phyloP scores from a whole-genome alignment of 768 basidiomycete species.

The Plicaturopsis crispa region DNA sequence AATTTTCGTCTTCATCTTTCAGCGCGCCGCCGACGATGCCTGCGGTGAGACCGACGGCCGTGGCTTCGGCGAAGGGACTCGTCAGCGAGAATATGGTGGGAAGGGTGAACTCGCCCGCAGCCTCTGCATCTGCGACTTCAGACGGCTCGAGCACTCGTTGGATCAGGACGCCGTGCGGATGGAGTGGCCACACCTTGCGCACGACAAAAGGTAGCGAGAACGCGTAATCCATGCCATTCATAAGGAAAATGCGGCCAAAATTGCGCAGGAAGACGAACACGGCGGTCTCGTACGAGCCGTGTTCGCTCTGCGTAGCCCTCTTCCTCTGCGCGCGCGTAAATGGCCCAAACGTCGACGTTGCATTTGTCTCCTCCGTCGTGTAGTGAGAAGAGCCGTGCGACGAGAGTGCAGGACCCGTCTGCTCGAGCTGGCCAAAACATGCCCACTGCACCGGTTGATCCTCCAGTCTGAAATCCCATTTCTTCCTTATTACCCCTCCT shows the following conservation, averaged over 20 bases:
- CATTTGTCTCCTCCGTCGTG: constrained; percentile 14
- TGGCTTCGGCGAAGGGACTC: constrained; percentile 69
- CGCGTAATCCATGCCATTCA: constrained; percentile 67
- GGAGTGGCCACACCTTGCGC: constrained; percentile 68
- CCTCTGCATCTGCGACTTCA: constrained; percentile 59
- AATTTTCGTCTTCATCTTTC: constrained; percentile 48
- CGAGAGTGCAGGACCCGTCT: constrained; percentile 23
- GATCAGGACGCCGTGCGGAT: constrained; percentile 73
- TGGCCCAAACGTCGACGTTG: constrained; percentile 44
- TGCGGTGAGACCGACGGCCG: constrained; percentile 59
- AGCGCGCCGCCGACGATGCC: constrained; percentile 48
- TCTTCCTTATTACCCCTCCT: constrained; percentile 62
- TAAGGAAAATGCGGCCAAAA: constrained; percentile 62
- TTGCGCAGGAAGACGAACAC: constrained; percentile 76
- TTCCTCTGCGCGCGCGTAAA: constrained; percentile 33
- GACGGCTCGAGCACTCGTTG: constrained; percentile 63
- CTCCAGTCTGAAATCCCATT: constrained; percentile 71
- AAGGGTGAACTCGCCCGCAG: constrained; percentile 60
- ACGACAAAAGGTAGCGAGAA: constrained; percentile 79
- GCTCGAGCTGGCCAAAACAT: constrained; percentile 68
- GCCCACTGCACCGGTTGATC: constrained; percentile 72
- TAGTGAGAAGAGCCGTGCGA: constrained; percentile 19
- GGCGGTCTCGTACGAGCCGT: constrained; percentile 37
- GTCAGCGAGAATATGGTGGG: constrained; percentile 78
- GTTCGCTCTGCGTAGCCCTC: constrained; percentile 29